Base-by-base conservation (phyloP, 305 asterid genomes). In the Solanum hybrid region DNA sequence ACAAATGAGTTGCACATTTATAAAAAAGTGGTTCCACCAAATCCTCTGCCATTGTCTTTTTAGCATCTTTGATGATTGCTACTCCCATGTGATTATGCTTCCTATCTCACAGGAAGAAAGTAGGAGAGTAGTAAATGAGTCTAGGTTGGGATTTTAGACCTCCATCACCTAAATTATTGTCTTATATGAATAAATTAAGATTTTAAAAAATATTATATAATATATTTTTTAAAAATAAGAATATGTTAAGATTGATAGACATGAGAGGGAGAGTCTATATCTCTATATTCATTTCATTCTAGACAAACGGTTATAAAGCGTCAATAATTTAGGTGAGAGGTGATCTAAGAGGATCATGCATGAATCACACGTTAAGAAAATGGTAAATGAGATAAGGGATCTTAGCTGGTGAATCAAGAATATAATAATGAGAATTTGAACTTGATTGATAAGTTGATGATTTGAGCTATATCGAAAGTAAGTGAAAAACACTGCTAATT, bases 1-100 rank as follows among this genome's bases (percentile, higher is more conserved):
- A 91, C 91, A 92, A 89, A 92, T 93, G 93, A 90, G 92, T 93
- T 93, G 92, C 90, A 90, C 90, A 93, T 91, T 88, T 78, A 42
- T 88, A 35, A 40, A 57, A 61, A 90, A 87, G 89, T 91, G 91
- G 92, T 91, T 91, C 93, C 93, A 92, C 93, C 94, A 92, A 93
- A 93, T 92, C 93, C 93, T 90, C 91, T 87, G 92, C 94, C 93
- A 91, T 91, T 93, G 93, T 93, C 93, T 93, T 93, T 90, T 89
- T 92, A 85, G 92, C 92, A 88, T 93, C 90, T 76, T 86, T 90
- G 92, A 92, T 93, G 91, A 91, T 93, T 90, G 92, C 90, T 87
- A 88, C 90, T 88, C 91, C 93, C 94, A 93, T 93, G 94, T 93
- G 93, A 92, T 89, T 89, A 89, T 93, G 94, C 93, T 91, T 92